These are phyloP conservation scores for Aspergillus ustus DNA, from an alignment of 2,329 filamentous ascomycete genomes.

Conservation along the genomic window DNA sequence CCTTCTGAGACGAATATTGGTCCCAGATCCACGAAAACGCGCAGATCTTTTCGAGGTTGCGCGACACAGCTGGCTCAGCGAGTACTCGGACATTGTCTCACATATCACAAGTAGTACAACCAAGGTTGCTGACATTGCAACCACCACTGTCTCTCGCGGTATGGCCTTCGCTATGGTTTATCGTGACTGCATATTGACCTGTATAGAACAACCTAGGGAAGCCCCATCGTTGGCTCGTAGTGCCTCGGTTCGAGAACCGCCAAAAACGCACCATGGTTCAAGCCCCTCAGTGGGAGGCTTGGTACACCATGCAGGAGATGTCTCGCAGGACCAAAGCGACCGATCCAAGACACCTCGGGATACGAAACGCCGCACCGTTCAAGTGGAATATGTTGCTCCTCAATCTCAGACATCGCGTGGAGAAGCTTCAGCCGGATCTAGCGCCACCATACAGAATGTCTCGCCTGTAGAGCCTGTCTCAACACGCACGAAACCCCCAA, in stretches of 20 bases:
- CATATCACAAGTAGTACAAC: slow-evolving; percentile 97
- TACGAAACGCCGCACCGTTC: slow-evolving; percentile 89
- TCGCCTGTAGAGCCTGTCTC: slow-evolving; percentile 46
- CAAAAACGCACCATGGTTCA: slow-evolving; percentile 65
- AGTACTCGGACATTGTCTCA: slow-evolving; percentile 94
- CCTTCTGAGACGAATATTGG: slow-evolving; percentile 86
- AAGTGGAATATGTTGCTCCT: slow-evolving; percentile 96
- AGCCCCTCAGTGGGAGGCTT: slow-evolving; percentile 62
- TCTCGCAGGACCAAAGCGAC: slow-evolving; percentile 69
- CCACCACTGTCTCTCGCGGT: slow-evolving; percentile 70
- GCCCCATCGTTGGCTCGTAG: slow-evolving; percentile 74
- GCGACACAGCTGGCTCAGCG: slow-evolving; percentile 95
- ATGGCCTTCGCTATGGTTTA: slow-evolving; percentile 31
- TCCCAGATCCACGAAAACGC: slow-evolving; percentile 91
- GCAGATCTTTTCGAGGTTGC: slow-evolving; percentile 97
- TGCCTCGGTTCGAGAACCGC: slow-evolving; percentile 86
- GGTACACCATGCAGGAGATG: slow-evolving; percentile 72
- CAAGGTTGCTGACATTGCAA: slow-evolving; percentile 80
- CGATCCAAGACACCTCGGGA: slow-evolving; percentile 73
- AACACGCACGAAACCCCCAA: slow-evolving; percentile 40
- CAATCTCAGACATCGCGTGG: slow-evolving; percentile 83
- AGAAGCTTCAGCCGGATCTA: slow-evolving; percentile 38
- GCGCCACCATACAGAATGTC: slow-evolving; percentile 20
- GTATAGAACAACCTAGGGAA: slow-evolving; percentile 58
- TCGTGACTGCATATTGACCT: slow-evolving; percentile 9